Base-by-base conservation (phyloP, 768 basidiomycete genomes). In the Serendipita sp. region DNA sequence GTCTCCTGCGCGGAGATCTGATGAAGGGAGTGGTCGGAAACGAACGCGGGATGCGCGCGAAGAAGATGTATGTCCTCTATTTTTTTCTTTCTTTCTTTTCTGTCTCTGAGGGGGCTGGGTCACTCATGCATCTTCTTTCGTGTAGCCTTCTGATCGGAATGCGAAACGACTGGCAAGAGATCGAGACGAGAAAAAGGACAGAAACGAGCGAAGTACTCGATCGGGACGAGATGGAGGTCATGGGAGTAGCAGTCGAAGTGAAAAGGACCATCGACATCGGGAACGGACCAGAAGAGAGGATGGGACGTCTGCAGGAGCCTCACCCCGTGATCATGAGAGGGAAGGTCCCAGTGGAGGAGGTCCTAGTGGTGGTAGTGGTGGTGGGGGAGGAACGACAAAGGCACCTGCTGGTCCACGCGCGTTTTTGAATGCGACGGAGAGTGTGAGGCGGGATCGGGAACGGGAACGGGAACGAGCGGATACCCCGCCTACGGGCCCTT, bases 341-440 rank as follows among this genome's bases (percentile, higher is more conserved):
- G 72, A 75, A 63, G 72, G 74, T 41, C 63, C 73, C 38, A 74
- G 75, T 45, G 74, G 74, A 63, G 76, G 84, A 24, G 24, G 24
- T 24, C 24, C 24, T 24, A 1, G 41, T 13, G 41, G 7, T 41
- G 41, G 41, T 41, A 13, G 5, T 41, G 41, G 41, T 2, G 41
- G 7, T 41, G 41, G 41, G 1, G n/a, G 32, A 7, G 16, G 16
- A 1, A 44, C 62, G 63, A 51, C 83, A 8, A 80, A 75, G 45
- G 82, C 83, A 3, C 86, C 86, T 18, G 86, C 85, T 45, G 87
- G 79, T 5, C 87, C 87, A 5, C 38, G 63, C 53, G 30, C 28
- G 45, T 34, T 30, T 64, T 65, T 18, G 80, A 82, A 41, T 81
- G 83, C 71, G 80, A 82, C 67, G 71, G 73, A 24, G 73, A 74